Evolutionary conservation across 2,329 filamentous ascomycete genomes (phyloP), one percentile per base, ranked within the genome.

Genomic region (Coleophoma cylindrospora): DNA sequence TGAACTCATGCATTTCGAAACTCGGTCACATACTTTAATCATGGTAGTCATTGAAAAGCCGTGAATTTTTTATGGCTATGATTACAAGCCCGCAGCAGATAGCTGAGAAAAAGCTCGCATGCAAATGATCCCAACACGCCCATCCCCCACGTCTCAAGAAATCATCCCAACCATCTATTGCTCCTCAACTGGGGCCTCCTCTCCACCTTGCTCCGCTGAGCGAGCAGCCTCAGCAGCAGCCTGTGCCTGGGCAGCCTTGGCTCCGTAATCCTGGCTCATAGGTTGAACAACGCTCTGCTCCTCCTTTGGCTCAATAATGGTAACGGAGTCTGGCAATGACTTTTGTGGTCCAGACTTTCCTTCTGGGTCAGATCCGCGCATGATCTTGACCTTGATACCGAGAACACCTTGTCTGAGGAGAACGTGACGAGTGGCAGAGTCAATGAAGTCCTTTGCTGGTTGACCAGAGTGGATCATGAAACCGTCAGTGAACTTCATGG

Each of bases 391-490:
- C 86, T 99, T 99, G 82, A 99, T 99, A 80, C 94, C 94, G 63
- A 99, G 83, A 63, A 99, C 94, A 89, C 94, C 94, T 83, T 99
- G 94, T 79, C 95, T 89, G 76, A 99, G 91, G 64, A 99, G 91
- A 68, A 99, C 94, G 89, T 99, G 94, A 68, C 94, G 94, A 70
- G 94, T 97, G 66, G 95, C 95, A 69, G 79, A 83, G 83, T 99
- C 94, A 75, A 99, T 99, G 82, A 99, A 99, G 80, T 99, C 94
- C 80, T 95, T 92, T 71, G 92, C 94, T 70, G 94, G 94, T 77
- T 99, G 94, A 79, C 94, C 94, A 70, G 94, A 99, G 89, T 99
- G 94, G 80, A 99, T 99, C 94, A 99, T 99, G 90, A 99, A 99
- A 74, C 94, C 94, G 77, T 99, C 91, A 76, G 94, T 99, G 87